phyloP scores from a whole-genome alignment of 768 basidiomycete genomes.

The Psilocybe cubensis region DNA sequence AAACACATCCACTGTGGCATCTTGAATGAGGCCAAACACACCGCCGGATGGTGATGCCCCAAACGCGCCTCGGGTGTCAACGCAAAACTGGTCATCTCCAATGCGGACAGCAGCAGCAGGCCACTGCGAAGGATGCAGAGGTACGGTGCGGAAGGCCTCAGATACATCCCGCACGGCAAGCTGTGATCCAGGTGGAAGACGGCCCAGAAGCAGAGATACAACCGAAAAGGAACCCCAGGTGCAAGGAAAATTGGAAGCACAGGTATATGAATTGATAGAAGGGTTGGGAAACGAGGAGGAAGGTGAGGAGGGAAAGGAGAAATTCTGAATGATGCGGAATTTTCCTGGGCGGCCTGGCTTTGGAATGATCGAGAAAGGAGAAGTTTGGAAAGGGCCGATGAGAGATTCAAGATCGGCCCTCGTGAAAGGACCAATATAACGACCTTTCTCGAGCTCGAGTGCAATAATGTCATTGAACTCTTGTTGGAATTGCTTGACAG shows the following conservation, averaged over 20 bases:
- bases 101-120: constrained; percentile 32
- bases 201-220: constrained; percentile 27
- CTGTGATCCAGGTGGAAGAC: constrained; percentile 41
- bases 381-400: constrained; percentile 40
- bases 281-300: constrained; percentile 8
- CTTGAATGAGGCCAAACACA: constrained; percentile 24
- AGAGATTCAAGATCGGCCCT: constrained; percentile 20
- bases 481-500: constrained; percentile 1
- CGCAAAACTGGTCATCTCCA: constrained; percentile 17
- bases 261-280: constrained; percentile 30
- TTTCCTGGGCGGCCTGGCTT: constrained; percentile 32
- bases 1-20: constrained; percentile 26
- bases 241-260: constrained; percentile 37
- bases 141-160: constrained; percentile 41
- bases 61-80: constrained; percentile 30
- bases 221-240: constrained; percentile 46
- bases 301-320: constrained; percentile 28
- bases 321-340: constrained; percentile 35
- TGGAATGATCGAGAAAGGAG: constrained; percentile 35
- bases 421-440: constrained; percentile 34
- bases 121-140: constrained; percentile 38
- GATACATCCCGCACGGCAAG: constrained; percentile 36
- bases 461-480: constrained; percentile 20
- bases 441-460: constrained; percentile 16
- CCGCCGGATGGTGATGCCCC: constrained; percentile 22